Evolutionary conservation across 2,329 filamentous ascomycete genomes (phyloP).

Genomic region (Fusarium sp.): DNA sequence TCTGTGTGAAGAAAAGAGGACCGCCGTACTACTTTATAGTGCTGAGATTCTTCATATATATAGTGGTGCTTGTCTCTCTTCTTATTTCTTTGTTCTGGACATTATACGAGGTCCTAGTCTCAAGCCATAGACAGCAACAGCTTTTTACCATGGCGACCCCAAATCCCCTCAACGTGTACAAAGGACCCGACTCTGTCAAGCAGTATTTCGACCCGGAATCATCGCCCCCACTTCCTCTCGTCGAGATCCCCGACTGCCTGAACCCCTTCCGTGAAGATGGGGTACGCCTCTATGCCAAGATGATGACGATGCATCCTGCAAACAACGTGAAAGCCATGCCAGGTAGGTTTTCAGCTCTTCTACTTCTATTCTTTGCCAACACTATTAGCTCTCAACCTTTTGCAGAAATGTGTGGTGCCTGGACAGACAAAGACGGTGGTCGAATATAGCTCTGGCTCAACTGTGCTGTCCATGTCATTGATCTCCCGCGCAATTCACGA

Average conservation of each 20-base stretch:
- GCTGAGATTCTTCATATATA: background rate
- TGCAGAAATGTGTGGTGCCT: slow-evolving; percentile 45
- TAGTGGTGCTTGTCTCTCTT: background rate
- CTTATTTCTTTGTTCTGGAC: background rate
- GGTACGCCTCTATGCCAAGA: slow-evolving; percentile 73
- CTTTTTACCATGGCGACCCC: slow-evolving; percentile 33
- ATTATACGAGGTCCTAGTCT: background rate
- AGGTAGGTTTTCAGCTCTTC: slow-evolving; percentile 46
- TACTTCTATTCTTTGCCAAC: background rate
- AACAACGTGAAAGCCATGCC: slow-evolving; percentile 75
- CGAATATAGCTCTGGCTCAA: slow-evolving; percentile 72
- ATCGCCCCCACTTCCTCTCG: slow-evolving; percentile 68
- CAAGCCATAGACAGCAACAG: background rate
- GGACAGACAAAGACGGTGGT: slow-evolving; percentile 63
- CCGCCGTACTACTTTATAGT: background rate
- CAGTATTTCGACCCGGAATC: slow-evolving; percentile 71
- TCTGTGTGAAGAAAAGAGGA: background rate
- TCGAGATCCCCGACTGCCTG: slow-evolving; percentile 68
- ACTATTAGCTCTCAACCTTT: slow-evolving; percentile 59
- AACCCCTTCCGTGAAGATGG: slow-evolving; percentile 69
- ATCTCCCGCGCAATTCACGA: slow-evolving; percentile 63
- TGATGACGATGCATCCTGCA: slow-evolving; percentile 73
- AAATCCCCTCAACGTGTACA: slow-evolving; percentile 65
- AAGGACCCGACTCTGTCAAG: slow-evolving; percentile 65
- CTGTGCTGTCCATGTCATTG: slow-evolving; percentile 70